Base-by-base conservation (phyloP, 345 rosid species). In the Clausena lansium region DNA sequence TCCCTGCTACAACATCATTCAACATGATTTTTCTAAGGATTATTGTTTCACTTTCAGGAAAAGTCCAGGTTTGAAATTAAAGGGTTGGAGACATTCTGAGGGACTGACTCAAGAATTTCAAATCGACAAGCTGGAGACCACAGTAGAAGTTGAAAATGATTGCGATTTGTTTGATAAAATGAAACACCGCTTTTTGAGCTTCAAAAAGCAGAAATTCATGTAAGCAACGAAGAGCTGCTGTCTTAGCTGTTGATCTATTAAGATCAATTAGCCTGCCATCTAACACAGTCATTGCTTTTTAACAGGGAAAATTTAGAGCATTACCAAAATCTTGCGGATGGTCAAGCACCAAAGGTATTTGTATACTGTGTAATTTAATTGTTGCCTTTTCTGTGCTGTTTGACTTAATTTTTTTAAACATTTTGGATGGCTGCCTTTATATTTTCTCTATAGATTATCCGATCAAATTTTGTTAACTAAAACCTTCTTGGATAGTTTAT, bases 331-430 rank as follows among this genome's bases (percentile, higher is more conserved):
- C 92, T 96, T 73, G 86, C 98, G 47, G 73, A 88, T 70, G 81
- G 78, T 85, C 98, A 96, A 90, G 83, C 94, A 77, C 98, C 99
- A 55, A 91, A 93, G 95, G 98, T 78, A 74, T 52, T 9, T 36
- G 39, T 63, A 33, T 63, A 27, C 36, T 70, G 2, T 27, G 45
- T 47, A 54, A 62, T 39, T 27, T 15, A 52, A 38, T 59, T 20
- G 5, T 39, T 52, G 38, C 60, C 19, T 50, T 59, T 41, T 25
- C 7, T 4, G 24, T 38, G 38, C 39, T 30, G 33, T 45, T 50
- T 59, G 36, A 15, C 55, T 15, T 27, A 70, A 30, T 19, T 30
- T 9, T 35, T 65, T 54, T n/a, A 71, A 47, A 64, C 32, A 28
- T 30, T 54, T 24, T 24, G 67, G 28, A 55, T 45, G 20, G 45